Conservation (phyloP, 305 asterid genomes). For the Solanum hybrid region DNA sequence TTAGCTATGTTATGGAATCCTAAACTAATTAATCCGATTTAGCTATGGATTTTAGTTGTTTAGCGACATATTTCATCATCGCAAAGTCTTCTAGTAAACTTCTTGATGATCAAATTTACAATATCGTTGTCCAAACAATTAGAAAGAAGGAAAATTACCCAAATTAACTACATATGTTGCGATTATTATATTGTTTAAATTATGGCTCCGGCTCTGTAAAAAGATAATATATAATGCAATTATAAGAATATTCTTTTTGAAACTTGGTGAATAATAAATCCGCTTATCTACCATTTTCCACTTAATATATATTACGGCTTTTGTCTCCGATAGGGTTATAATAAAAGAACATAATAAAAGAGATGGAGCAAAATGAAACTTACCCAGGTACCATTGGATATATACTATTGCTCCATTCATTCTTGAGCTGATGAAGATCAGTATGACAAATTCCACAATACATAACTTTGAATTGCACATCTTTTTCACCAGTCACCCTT, state of each 20-base stretch:
- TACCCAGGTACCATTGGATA: neutral
- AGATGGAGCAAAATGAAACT: neutral
- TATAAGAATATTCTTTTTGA: neutral
- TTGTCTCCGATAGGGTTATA: neutral
- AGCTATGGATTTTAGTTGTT: neutral
- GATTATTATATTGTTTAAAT: neutral
- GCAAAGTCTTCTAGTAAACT: neutral
- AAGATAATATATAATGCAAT: neutral
- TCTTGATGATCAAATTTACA: neutral
- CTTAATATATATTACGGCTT: neutral
- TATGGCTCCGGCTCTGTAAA: neutral
- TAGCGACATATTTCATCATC: neutral
- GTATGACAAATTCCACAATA: neutral
- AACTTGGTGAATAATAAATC: neutral
- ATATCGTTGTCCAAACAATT: neutral
- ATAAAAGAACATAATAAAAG: neutral
- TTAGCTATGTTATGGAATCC: neutral
- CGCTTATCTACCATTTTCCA: neutral
- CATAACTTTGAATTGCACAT: neutral
- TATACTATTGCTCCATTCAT: neutral
- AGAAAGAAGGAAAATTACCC: neutral
- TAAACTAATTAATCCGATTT: neutral
- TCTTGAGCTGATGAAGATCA: neutral
- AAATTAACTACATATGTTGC: neutral
- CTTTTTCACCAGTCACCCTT: neutral